These are phyloP conservation scores for Peniophora sp. DNA, from an alignment of 1,284 basidiomycete genomes.

Conservation along the genomic window DNA sequence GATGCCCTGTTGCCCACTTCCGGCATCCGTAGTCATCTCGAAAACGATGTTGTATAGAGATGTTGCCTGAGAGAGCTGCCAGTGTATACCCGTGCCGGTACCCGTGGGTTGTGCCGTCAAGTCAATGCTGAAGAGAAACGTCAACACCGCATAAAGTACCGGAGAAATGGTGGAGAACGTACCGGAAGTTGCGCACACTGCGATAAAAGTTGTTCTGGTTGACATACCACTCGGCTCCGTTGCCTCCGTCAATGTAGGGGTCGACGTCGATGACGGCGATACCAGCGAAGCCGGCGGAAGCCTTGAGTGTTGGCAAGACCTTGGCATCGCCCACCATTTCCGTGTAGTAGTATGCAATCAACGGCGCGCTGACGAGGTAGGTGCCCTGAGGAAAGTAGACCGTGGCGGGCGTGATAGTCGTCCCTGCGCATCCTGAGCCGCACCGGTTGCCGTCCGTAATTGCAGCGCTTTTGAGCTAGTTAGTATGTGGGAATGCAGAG, in stretches of 20 bases:
- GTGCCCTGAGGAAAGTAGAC: constrained; percentile 50
- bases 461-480: constrained; percentile 31
- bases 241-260: constrained; percentile 45
- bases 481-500: background rate
- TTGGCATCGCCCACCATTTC: constrained; percentile 61
- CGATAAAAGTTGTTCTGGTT: constrained; percentile 69
- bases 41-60: constrained; percentile 56
- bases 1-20: constrained; percentile 54
- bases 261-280: constrained; percentile 64
- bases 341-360: constrained; percentile 62
- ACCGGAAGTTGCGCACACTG: constrained; percentile 54
- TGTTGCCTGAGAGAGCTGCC: constrained; percentile 77
- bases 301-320: constrained; percentile 51
- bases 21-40: constrained; percentile 47
- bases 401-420: constrained; percentile 42
- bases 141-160: too few relatives aligned
- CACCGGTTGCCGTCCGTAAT: constrained; percentile 52
- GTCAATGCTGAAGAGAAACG: constrained; percentile 44
- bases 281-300: constrained; percentile 47
- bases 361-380: constrained; percentile 55
- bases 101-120: constrained; percentile 34
- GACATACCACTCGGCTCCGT: constrained; percentile 43
- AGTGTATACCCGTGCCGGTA: constrained; percentile 59
- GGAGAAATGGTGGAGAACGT: constrained; percentile 51
- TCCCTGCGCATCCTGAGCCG: constrained; percentile 45